Evolutionary conservation across 305 asterid species (phyloP).

Genomic region (Rubia balearica): DNA sequence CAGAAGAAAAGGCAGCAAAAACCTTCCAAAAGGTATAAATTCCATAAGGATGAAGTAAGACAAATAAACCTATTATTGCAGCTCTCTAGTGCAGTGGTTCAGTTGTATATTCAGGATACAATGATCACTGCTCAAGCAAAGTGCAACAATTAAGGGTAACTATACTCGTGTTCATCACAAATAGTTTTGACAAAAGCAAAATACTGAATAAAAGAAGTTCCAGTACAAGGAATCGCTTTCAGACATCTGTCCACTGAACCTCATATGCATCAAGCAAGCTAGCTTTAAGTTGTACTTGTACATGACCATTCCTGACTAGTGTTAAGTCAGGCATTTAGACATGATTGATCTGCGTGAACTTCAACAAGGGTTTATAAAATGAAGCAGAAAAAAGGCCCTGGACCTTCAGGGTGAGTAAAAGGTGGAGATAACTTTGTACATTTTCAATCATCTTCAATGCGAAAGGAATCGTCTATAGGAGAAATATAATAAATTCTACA

Average conservation of each 20-base stretch:
- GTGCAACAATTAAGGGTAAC: background rate
- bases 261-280: background rate
- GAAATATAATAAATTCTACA: too few relatives aligned
- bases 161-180: background rate
- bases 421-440: background rate
- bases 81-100: constrained; percentile 13
- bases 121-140: constrained; percentile 6
- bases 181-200: background rate
- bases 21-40: constrained; percentile 56
- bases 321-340: background rate
- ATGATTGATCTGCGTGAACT: background rate
- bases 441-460: background rate
- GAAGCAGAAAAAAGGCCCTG: background rate
- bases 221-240: background rate
- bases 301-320: background rate
- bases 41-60: constrained; percentile 28
- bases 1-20: constrained; percentile 64
- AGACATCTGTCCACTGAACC: background rate
- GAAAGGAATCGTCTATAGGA: background rate
- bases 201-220: background rate
- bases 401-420: background rate
- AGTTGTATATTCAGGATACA: constrained; percentile 7
- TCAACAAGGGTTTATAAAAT: background rate
- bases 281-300: background rate
- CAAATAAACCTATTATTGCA: constrained; percentile 12